Percentiles rank a stretch among this genome's conserved stretches.
Conservation (phyloP, 2,329 filamentous ascomycete genomes). For the Colletotrichum sansevieriae region DNA sequence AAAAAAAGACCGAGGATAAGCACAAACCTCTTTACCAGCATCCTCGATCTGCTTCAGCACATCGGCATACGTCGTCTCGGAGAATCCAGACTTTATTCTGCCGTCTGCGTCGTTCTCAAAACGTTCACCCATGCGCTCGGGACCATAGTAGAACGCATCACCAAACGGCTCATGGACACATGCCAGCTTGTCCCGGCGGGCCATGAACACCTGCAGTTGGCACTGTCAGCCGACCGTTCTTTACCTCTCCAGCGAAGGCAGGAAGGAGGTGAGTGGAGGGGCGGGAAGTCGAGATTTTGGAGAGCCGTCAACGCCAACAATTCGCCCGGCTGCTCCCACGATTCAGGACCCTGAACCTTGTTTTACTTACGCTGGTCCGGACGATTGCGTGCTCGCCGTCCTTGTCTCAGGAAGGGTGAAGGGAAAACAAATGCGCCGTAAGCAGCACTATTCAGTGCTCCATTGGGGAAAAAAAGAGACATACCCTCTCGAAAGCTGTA, state of each 20-base stretch:
- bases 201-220: conserved; percentile 88
- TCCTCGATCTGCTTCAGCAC: conserved; percentile 82
- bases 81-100: conserved; percentile 74
- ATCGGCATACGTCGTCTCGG: conserved; percentile 78
- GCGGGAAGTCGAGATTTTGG: conserved; percentile 1
- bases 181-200: conserved; percentile 81
- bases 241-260: too few relatives aligned
- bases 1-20: conserved; percentile 42
- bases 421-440: background rate
- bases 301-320: conserved; percentile 19
- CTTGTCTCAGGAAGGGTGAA: background rate
- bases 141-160: conserved; percentile 95
- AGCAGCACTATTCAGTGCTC: background rate
- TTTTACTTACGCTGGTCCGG: conserved; percentile 10
- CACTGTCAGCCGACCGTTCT: conserved; percentile 22
- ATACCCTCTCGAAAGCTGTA: conserved; percentile 94
- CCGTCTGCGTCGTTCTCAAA: conserved; percentile 76
- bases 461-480: conserved; percentile 44
- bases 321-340: conserved; percentile 21
- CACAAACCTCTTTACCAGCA: conserved; percentile 78
- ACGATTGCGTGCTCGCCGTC: conserved; percentile 17
- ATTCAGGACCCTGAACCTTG: conserved; percentile 40
- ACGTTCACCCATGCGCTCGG: conserved; percentile 84
- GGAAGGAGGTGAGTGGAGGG: background rate
- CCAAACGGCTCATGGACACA: conserved; percentile 97